These are phyloP conservation scores for Phytophthora hibernalis DNA, from an alignment of 352 stramenopile species.

Conservation along the genomic window DNA sequence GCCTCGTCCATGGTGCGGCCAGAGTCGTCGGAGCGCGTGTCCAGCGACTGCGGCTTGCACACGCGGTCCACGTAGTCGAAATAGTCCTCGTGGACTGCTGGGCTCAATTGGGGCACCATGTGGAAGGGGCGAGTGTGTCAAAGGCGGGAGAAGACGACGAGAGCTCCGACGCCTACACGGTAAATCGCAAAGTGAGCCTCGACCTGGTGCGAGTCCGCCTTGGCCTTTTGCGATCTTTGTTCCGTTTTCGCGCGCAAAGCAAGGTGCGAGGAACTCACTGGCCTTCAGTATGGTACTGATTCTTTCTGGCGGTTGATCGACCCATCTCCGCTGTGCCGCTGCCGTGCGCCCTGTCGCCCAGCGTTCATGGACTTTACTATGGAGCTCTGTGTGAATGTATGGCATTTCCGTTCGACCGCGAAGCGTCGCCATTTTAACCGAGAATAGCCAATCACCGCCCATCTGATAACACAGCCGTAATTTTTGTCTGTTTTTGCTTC, in stretches of 20 bases:
- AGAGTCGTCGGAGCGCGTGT: conserved; percentile 37
- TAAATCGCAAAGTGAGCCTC: conserved; percentile 38
- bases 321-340: conserved; percentile 19
- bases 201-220: background rate
- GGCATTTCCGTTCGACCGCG: background rate
- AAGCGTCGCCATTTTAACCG: conserved; percentile 42
- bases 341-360: conserved; percentile 27
- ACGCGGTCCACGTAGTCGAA: conserved; percentile 21
- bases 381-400: too few relatives aligned
- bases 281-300: conserved; percentile 22
- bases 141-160: conserved; percentile 3
- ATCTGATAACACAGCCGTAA: conserved; percentile 20
- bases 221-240: conserved; percentile 2
- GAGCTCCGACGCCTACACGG: conserved; percentile 27
- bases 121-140: conserved; percentile 11
- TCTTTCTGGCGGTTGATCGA: conserved; percentile 22
- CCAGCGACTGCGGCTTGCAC: conserved; percentile 22
- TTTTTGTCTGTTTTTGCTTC: too few relatives aligned
- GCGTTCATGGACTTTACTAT: background rate
- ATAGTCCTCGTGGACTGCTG: conserved; percentile 16
- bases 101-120: conserved; percentile 30
- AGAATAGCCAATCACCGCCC: conserved; percentile 31
- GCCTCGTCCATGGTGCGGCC: conserved; percentile 40
- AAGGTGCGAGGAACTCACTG: conserved; percentile 18
- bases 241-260: background rate